Conservation (phyloP, 768 basidiomycete species). For the Tubosaeta brunneosetosa region DNA sequence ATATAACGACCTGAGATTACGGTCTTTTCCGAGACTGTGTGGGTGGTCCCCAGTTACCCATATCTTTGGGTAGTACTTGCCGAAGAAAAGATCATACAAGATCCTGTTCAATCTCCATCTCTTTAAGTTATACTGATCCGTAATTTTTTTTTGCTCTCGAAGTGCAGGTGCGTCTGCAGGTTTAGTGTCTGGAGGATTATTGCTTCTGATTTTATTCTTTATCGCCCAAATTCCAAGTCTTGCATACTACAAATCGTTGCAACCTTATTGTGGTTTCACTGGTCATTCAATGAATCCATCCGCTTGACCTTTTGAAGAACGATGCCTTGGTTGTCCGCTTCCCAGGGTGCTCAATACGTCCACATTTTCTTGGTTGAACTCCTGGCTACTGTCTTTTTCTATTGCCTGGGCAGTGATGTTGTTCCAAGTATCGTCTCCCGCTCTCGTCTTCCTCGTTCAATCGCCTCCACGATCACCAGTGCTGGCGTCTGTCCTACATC, state of each 20-base stretch:
- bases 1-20: neutral
- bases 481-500: neutral
- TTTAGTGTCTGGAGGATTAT: neutral
- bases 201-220: neutral
- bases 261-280: neutral
- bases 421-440: neutral
- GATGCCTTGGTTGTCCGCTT: neutral
- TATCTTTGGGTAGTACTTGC: neutral
- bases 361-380: neutral
- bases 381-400: neutral
- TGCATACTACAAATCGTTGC: neutral
- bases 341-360: neutral
- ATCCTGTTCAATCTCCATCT: neutral
- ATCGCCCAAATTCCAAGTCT: neutral
- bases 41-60: neutral
- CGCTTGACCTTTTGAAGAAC: neutral
- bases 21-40: neutral
- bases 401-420: neutral
- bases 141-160: neutral
- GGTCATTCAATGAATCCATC: neutral
- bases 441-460: neutral
- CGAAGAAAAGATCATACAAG: neutral
- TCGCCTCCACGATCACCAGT: neutral
- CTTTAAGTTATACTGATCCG: neutral
- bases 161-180: constrained; percentile 9